Evolutionary conservation across 495 filamentous ascomycete species (phyloP), one percentile per base, ranked within the genome.

Genomic region (Penicillium simplicissimum): DNA sequence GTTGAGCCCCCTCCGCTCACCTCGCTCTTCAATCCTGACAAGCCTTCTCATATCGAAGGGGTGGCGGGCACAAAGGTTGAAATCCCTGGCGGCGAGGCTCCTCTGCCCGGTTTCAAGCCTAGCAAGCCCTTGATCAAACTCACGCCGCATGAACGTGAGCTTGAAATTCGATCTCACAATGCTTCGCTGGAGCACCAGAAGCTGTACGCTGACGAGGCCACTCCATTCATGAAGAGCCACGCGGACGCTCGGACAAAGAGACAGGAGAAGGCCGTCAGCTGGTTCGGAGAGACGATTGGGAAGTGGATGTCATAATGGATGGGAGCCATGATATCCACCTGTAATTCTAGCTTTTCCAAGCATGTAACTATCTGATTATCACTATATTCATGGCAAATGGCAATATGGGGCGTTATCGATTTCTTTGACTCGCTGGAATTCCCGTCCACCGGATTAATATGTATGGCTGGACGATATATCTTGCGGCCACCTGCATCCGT

Each of bases 141-240:
- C 21, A 79, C 79, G 0, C 85, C 85, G 4, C 79, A 82, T 53
- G 87, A 91, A 62, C 76, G 88, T 21, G 84, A 85, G 55, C 70
- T 91, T 31, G 88, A 92, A 66, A 86, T 89, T 58, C 76, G 81
- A 66, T 82, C 87, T 10, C 76, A 89, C 56, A 75, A 82, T 61
- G 84, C 84, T 21, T 85, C 91, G 58, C 68, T 84, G 48, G 79
- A 81, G 59, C 84, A 85, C 42, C 85, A 80, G 56, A 78, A 80
- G 19, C 68, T 85, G 43, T 80, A 88, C 62, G 81, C 78, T 25
- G 65, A 79, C 36, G 74, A 79, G 62, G 76, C 90, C 28, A 73
- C 77, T 21, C 76, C 77, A 4, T 74, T 89, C 34, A 83, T 85
- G 71, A 73, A 84, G 65, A 72, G 82, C 57, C 82, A 88, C 66